These are phyloP conservation scores for Ustilago cynodontis DNA, from an alignment of 1,284 basidiomycete species.

Conservation along the genomic window DNA sequence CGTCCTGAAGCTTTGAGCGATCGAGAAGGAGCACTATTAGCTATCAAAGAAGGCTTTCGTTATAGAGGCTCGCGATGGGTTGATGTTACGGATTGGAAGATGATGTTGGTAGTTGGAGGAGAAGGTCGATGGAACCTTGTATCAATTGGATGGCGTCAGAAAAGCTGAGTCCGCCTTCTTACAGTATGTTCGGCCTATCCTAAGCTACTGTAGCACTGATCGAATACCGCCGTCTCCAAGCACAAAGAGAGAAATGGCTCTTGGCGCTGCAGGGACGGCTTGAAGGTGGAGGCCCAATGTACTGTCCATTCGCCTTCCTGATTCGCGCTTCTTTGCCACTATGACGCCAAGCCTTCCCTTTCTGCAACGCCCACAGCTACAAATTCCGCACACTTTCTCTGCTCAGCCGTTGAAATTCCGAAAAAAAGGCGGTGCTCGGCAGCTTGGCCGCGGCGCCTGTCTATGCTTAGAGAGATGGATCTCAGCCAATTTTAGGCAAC, in stretches of 20 bases:
- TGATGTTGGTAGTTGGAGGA: not conserved
- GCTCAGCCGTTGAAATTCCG: conserved; percentile 5
- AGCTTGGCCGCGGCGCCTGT: not conserved
- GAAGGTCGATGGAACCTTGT: not conserved
- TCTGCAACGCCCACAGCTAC: not conserved
- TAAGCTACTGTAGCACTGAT: too few species aligned
- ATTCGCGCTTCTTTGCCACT: conserved; percentile 6
- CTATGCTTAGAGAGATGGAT: not conserved
- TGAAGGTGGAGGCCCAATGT: conserved; percentile 21
- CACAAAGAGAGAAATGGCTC: not conserved
- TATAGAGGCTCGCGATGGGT: too few species aligned
- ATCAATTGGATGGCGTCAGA: conserved; percentile 1
- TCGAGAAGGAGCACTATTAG: too few species aligned
- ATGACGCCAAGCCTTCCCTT: conserved; percentile 6
- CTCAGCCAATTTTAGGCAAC: conserved; percentile 6
- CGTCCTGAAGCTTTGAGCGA: too few species aligned
- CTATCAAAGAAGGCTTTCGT: too few species aligned
- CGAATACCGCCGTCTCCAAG: conserved; percentile 4
- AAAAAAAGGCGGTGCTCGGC: conserved; percentile 19
- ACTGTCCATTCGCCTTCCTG: not conserved
- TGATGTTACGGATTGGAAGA: not conserved
- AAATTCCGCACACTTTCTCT: not conserved
- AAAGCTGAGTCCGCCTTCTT: not conserved
- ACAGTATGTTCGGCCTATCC: too few species aligned
- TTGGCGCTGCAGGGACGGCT: conserved; percentile 36